These are phyloP conservation scores for Phytophthora pseudosyringae DNA, from an alignment of 352 stramenopile species.

Conservation along the genomic window DNA sequence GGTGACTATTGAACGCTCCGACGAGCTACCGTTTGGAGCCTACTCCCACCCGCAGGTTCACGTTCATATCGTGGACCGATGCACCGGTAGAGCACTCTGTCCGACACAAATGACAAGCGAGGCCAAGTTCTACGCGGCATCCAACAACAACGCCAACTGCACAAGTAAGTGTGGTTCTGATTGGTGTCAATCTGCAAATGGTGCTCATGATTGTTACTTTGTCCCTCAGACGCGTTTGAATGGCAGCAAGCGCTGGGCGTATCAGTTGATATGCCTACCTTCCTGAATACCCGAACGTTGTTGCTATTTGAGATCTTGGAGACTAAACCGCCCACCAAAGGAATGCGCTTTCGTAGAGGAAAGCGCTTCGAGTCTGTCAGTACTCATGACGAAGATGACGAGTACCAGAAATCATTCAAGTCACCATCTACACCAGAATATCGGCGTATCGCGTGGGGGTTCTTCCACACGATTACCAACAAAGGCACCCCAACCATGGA, in stretches of 20 bases:
- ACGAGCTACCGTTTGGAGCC: slow-evolving; percentile 59
- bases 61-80: slow-evolving; percentile 58
- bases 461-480: slow-evolving; percentile 63
- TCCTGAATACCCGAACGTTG: slow-evolving; percentile 48
- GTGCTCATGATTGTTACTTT: slow-evolving; percentile 4
- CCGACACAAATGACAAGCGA: slow-evolving; percentile 33
- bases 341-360: slow-evolving; percentile 23
- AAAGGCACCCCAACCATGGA: slow-evolving; percentile 44
- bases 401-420: slow-evolving; percentile 11
- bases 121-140: slow-evolving; percentile 19
- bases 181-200: not conserved
- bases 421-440: slow-evolving; percentile 9
- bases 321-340: slow-evolving; percentile 23
- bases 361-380: slow-evolving; percentile 37
- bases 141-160: slow-evolving; percentile 12
- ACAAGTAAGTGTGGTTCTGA: slow-evolving; percentile 25
- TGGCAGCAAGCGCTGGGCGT: slow-evolving; percentile 56
- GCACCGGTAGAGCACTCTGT: slow-evolving; percentile 51
- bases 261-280: slow-evolving; percentile 36
- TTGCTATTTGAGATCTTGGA: slow-evolving; percentile 71
- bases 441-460: slow-evolving; percentile 61
- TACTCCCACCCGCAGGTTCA: slow-evolving; percentile 51
- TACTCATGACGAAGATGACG: slow-evolving; percentile 37
- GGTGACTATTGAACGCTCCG: slow-evolving; percentile 47
- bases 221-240: slow-evolving; percentile 49